Percentiles rank a stretch among this genome's conserved stretches.
Conservation (phyloP, 2,329 filamentous ascomycete genomes). For the Alternaria longipes region DNA sequence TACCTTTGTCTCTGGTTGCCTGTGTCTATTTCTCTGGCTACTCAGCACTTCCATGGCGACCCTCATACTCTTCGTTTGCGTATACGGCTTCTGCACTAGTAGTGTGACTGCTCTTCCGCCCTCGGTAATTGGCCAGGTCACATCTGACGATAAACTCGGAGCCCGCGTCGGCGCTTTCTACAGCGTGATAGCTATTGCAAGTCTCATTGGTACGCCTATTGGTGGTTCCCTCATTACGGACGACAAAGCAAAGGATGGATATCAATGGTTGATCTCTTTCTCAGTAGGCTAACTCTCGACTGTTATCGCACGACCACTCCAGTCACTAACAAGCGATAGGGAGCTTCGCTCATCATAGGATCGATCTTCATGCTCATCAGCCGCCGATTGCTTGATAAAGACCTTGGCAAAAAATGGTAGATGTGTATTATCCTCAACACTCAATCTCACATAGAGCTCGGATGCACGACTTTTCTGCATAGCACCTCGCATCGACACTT, state of each 20-base stretch:
- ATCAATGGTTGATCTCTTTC: conserved; percentile 37
- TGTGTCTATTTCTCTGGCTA: conserved; percentile 67
- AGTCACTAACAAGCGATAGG: conserved; percentile 15
- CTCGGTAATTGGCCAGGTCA: conserved; percentile 74
- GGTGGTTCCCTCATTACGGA: conserved; percentile 58
- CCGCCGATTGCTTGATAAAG: conserved; percentile 25
- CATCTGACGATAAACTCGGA: conserved; percentile 74
- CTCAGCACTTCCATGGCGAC: conserved; percentile 59
- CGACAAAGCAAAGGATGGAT: conserved; percentile 28
- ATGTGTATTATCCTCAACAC: neutral
- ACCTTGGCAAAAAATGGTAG: conserved; percentile 26
- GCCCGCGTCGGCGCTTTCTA: conserved; percentile 72
- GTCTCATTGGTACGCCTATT: conserved; percentile 73
- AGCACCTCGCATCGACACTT: conserved; percentile 23
- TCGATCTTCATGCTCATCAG: conserved; percentile 34
- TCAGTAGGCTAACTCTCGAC: conserved; percentile 24
- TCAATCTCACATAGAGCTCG: neutral
- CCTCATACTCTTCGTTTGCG: conserved; percentile 70
- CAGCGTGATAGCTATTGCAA: conserved; percentile 69
- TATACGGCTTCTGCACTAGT: conserved; percentile 76
- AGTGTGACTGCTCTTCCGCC: conserved; percentile 71
- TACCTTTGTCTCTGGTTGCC: conserved; percentile 52
- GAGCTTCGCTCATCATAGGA: conserved; percentile 23
- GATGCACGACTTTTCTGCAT: conserved; percentile 7
- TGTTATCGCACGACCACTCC: neutral